Conservation (phyloP, 176 grass and related monocot genomes). For the Lolium multiflorum region DNA sequence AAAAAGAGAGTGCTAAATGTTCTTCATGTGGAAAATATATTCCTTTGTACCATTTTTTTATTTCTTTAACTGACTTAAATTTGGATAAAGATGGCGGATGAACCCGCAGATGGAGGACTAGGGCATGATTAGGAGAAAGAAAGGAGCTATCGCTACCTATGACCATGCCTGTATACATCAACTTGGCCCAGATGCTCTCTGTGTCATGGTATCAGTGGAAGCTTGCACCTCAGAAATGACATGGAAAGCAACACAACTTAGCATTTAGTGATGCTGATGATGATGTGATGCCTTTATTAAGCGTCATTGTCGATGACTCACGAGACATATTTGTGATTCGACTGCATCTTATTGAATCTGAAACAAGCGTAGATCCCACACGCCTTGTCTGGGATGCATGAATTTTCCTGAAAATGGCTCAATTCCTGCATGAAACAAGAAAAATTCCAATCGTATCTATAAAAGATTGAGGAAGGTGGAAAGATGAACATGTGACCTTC, state of each 20-base stretch:
- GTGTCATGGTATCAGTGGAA: neutral
- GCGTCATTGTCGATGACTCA: neutral
- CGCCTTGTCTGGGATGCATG: neutral
- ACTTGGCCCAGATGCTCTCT: conserved; percentile 3
- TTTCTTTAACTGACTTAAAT: neutral
- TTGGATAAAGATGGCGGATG: conserved; percentile 27
- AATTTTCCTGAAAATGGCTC: neutral
- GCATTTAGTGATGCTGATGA: conserved; percentile 1
- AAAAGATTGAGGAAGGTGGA: neutral
- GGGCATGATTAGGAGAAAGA: conserved; percentile 18
- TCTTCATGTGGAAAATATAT: neutral
- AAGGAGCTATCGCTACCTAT: conserved; percentile 7
- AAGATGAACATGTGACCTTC: neutral
- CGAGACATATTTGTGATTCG: neutral
- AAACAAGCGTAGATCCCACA: neutral
- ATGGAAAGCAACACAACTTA: conserved; percentile 4
- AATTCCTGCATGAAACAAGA: neutral
- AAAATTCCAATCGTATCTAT: neutral
- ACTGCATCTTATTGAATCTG: neutral
- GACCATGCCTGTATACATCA: neutral
- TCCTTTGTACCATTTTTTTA: neutral
- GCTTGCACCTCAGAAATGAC: neutral
- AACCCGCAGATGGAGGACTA: neutral
- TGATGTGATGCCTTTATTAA: conserved; percentile 10
- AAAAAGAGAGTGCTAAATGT: conserved; percentile 6